Percentiles rank a stretch among this genome's conserved stretches.
Conservation (phyloP, 2,329 filamentous ascomycete genomes). For the Beauveria caledonica region DNA sequence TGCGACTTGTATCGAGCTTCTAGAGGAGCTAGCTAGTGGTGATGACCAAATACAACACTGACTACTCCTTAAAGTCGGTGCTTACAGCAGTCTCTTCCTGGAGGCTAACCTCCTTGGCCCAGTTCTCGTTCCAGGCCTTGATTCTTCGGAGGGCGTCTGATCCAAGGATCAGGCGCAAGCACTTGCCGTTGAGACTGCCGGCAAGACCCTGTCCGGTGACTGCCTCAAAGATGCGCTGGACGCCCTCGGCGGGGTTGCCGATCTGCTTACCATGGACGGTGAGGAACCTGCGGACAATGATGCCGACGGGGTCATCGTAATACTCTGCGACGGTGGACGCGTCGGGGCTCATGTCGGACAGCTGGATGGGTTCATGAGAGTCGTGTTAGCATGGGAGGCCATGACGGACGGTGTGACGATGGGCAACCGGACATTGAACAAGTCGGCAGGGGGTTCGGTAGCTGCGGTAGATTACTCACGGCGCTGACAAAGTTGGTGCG, state of each 20-base stretch:
- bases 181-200: not conserved
- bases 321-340: slow-evolving; percentile 16
- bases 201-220: slow-evolving; percentile 34
- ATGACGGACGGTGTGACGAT: too few species aligned
- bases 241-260: slow-evolving; percentile 30
- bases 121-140: slow-evolving; percentile 17
- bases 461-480: slow-evolving; percentile 1
- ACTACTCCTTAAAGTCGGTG: not conserved
- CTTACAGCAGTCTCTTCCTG: slow-evolving; percentile 3
- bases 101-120: slow-evolving; percentile 13
- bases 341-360: slow-evolving; percentile 13
- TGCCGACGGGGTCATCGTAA: slow-evolving; percentile 23
- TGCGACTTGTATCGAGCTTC: too few species aligned
- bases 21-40: too few species aligned
- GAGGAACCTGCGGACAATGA: slow-evolving; percentile 18
- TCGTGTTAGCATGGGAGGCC: not conserved
- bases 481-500: slow-evolving; percentile 37
- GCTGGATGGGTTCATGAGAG: not conserved
- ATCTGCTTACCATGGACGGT: slow-evolving; percentile 25
- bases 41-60: not conserved
- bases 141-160: slow-evolving; percentile 24
- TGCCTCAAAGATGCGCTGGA: slow-evolving; percentile 41
- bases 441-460: too few species aligned
- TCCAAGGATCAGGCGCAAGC: slow-evolving; percentile 21
- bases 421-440: not conserved